Percentiles rank a stretch among this genome's conserved stretches.
phyloP scores from a whole-genome alignment of 371 early-diverging fungal genomes.

The Mucor velutinosus region DNA sequence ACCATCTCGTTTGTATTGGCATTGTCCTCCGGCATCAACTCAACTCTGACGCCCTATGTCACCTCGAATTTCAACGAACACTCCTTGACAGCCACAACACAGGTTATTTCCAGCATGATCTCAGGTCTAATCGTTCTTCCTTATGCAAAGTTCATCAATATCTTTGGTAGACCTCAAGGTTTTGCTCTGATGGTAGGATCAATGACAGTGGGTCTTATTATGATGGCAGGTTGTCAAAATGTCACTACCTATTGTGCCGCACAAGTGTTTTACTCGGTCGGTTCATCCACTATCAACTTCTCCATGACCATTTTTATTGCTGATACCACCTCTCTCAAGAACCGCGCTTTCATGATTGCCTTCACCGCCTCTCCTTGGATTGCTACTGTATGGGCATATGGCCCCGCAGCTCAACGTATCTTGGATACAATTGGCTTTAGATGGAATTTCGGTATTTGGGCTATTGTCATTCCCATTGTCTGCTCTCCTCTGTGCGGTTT shows the following conservation, averaged over 20 bases:
- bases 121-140: slow-evolving; percentile 21
- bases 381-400: slow-evolving; percentile 18
- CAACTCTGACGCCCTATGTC: slow-evolving; percentile 17
- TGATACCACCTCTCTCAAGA: slow-evolving; percentile 25
- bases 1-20: slow-evolving; percentile 17
- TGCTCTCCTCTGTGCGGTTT: slow-evolving; percentile 12
- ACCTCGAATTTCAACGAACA: slow-evolving; percentile 15
- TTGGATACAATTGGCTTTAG: slow-evolving; percentile 21
- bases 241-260: slow-evolving; percentile 23
- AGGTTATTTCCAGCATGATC: slow-evolving; percentile 19
- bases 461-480: slow-evolving; percentile 16
- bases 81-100: slow-evolving; percentile 21
- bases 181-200: slow-evolving; percentile 18
- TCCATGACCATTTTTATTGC: slow-evolving; percentile 24
- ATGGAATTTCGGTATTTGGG: slow-evolving; percentile 28
- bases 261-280: slow-evolving; percentile 21
- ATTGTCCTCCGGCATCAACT: slow-evolving; percentile 15
- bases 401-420: slow-evolving; percentile 18
- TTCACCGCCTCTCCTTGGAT: slow-evolving; percentile 22
- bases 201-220: slow-evolving; percentile 21
- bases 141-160: slow-evolving; percentile 18
- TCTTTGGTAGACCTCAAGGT: slow-evolving; percentile 22
- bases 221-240: slow-evolving; percentile 24
- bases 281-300: slow-evolving; percentile 8
- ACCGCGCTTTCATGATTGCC: slow-evolving; percentile 24